Evolutionary conservation across 192 early-diverging fungal species (phyloP).

Genomic region (Podila clonocystis): DNA sequence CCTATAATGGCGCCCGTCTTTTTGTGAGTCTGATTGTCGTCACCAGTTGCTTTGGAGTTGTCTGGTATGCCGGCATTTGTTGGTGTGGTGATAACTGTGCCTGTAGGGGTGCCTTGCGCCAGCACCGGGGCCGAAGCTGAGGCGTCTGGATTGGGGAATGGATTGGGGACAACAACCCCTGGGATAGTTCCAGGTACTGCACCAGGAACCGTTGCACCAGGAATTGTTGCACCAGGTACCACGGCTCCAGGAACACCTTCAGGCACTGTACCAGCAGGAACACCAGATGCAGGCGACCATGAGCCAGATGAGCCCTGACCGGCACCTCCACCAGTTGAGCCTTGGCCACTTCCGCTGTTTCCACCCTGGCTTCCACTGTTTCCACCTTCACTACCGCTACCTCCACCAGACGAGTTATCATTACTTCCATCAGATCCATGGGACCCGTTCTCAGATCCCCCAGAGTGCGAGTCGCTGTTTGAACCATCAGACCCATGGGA

Average conservation of each 20-base stretch:
- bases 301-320: too few relatives aligned
- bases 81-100: not conserved
- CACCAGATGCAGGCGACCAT: slow-evolving; percentile 8
- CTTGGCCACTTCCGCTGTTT: too few relatives aligned
- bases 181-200: not conserved
- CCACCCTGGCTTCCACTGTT: too few relatives aligned
- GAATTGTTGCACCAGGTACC: slow-evolving; percentile 3
- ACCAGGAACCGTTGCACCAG: slow-evolving; percentile 12
- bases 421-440: not conserved
- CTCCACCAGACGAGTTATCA: too few relatives aligned
- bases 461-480: not conserved
- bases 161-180: slow-evolving; percentile 6
- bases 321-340: too few relatives aligned
- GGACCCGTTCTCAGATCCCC: not conserved
- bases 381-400: too few relatives aligned
- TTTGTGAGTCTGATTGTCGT: not conserved
- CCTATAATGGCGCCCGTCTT: slow-evolving; percentile 10
- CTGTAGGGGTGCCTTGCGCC: slow-evolving; percentile 10
- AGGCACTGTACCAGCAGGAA: slow-evolving; percentile 5
- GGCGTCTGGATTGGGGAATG: slow-evolving; percentile 28
- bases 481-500: not conserved
- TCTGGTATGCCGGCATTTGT: slow-evolving; percentile 4
- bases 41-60: slow-evolving; percentile 6
- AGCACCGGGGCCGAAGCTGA: slow-evolving; percentile 9
- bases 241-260: slow-evolving; percentile 11